Percentiles rank a stretch among this genome's conserved stretches.
Evolutionary conservation across 2,329 filamentous ascomycete genomes (phyloP).

Genomic region (Pseudogymnoascus sp.): DNA sequence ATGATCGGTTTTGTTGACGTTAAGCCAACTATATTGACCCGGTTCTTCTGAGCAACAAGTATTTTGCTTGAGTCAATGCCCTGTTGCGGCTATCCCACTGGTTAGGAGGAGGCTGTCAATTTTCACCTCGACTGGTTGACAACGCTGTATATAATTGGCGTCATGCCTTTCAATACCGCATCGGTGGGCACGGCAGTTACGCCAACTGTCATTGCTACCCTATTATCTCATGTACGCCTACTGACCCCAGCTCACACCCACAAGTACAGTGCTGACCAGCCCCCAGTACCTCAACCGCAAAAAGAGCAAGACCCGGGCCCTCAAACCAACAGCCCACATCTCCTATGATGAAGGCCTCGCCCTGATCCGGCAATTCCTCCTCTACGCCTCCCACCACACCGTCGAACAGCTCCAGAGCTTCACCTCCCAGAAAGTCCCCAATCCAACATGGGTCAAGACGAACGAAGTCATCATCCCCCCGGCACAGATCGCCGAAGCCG

Average conservation of each 20-base stretch:
- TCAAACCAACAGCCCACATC: slow-evolving; percentile 82
- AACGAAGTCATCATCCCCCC: slow-evolving; percentile 59
- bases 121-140: not conserved
- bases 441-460: slow-evolving; percentile 78
- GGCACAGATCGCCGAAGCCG: slow-evolving; percentile 56
- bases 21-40: not conserved
- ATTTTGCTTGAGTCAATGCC: not conserved
- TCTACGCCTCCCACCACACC: slow-evolving; percentile 77
- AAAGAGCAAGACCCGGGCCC: slow-evolving; percentile 41
- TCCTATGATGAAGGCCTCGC: slow-evolving; percentile 90
- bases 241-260: not conserved
- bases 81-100: not conserved
- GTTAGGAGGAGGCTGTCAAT: not conserved
- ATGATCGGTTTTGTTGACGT: not conserved
- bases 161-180: slow-evolving; percentile 59
- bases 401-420: slow-evolving; percentile 92
- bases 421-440: slow-evolving; percentile 83
- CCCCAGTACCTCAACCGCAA: slow-evolving; percentile 73
- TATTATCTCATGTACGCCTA: slow-evolving; percentile 64
- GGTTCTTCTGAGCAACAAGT: not conserved
- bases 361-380: slow-evolving; percentile 77
- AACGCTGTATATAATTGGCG: not conserved
- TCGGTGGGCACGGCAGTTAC: slow-evolving; percentile 77
- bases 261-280: slow-evolving; percentile 4
- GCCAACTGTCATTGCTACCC: slow-evolving; percentile 78